Base-by-base conservation (phyloP, 2,329 filamentous ascomycete species). In the Macrophomina tecta region DNA sequence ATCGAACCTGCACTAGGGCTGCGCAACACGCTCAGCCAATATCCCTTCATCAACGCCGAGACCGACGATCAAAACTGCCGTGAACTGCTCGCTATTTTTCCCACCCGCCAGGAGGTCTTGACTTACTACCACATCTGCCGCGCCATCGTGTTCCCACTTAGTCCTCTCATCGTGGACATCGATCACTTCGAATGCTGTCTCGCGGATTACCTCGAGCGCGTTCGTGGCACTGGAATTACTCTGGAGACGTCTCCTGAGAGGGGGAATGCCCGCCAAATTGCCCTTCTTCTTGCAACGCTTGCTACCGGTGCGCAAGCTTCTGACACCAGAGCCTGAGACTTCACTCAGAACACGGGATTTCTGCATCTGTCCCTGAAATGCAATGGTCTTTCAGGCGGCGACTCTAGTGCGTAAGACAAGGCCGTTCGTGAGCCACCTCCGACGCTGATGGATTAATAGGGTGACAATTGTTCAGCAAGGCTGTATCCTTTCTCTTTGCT, bases 41-140 rank as follows among this genome's bases (percentile, higher is more conserved):
- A 66, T 34, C 64, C 64, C 5, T 66, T 66, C 53, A 66, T 66
- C n/a, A 61, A 58, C 28, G 64, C 36, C 45, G 55, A 56, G n/a
- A 58, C 52, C 0, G 64, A 42, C 1, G 36, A 49, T 8, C 42
- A 66, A 16, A 48, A 38, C 12, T 14, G 42, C 14, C 42, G 42
- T 3, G 64, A 66, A 23, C 32, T 66, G 34, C 16, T 18, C 3
- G 45, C 16, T 4, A 6, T 58, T 2, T 36, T 66, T 5, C 64
- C 42, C 40, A 66, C 53, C 3, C 45, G 60, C 12, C 45, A 40
- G 18, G 64, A 66, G 16, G 34, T 48, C 2, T 32, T 66, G 45
- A 66, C 4, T 12, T 66, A 58, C 28, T 66, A 51, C 11, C 53
- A 66, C 16, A 11, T 58, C 30, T 66, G 45, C 16, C 53, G 64